Conservation (phyloP, 345 rosid genomes). For the Cardiospermum halicacabum region DNA sequence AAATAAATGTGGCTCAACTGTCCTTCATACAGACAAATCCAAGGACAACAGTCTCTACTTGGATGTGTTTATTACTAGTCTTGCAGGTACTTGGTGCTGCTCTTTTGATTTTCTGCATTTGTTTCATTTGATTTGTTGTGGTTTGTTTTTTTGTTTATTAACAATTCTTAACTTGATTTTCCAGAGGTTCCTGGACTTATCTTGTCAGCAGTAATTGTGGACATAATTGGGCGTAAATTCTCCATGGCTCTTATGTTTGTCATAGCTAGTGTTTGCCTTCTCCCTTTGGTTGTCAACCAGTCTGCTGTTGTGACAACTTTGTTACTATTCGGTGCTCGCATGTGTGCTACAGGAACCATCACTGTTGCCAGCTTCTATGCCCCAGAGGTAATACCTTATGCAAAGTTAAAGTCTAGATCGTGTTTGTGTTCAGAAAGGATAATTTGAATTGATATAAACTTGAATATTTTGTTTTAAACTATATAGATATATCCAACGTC, state of each 20-base stretch:
- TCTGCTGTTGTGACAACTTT: constrained; percentile 34
- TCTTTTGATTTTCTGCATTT: background rate
- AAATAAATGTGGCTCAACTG: constrained; percentile 22
- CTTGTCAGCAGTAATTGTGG: constrained; percentile 46
- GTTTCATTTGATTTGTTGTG: background rate
- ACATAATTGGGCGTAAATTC: constrained; percentile 51
- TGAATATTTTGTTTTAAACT: background rate
- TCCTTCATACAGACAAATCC: constrained; percentile 8
- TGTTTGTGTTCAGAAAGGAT: no score
- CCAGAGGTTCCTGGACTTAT: constrained; percentile 59
- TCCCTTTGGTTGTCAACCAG: constrained; percentile 45
- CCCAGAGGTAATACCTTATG: constrained; percentile 49
- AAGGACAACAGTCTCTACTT: constrained; percentile 28
- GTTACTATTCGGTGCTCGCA: constrained; percentile 53
- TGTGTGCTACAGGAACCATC: constrained; percentile 44
- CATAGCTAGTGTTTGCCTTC: constrained; percentile 35
- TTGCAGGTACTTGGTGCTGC: background rate
- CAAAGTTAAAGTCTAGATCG: no score
- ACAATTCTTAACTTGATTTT: background rate
- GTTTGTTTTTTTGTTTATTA: background rate
- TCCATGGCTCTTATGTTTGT: constrained; percentile 45
- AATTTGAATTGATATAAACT: background rate
- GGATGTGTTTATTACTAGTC: constrained; percentile 41
- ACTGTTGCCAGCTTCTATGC: constrained; percentile 43
- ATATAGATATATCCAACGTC: constrained; percentile 54